Evolutionary conservation across 148 eudicot genomes (phyloP).

Genomic region (Dysphania ambrosioides): DNA sequence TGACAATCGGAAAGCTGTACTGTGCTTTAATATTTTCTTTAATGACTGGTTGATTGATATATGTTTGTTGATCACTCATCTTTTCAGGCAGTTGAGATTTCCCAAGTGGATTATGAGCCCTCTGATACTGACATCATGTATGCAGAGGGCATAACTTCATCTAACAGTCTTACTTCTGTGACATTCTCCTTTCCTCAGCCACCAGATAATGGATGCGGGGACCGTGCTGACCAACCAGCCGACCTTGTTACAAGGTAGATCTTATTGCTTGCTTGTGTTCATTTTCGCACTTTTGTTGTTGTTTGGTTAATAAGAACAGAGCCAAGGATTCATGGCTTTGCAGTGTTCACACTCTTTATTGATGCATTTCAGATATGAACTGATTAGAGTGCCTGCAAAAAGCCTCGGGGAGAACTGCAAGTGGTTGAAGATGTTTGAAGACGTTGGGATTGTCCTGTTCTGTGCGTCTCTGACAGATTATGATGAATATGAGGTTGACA

Average conservation of each 20-base stretch:
- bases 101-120: slow-evolving; percentile 61
- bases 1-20: neutral
- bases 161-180: slow-evolving; percentile 45
- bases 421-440: slow-evolving; percentile 85
- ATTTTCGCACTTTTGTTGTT: too few species aligned
- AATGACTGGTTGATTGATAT: neutral
- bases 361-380: slow-evolving; percentile 43
- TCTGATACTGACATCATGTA: slow-evolving; percentile 64
- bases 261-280: neutral
- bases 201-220: slow-evolving; percentile 33
- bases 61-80: slow-evolving; percentile 9
- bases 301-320: too few species aligned
- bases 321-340: neutral
- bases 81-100: slow-evolving; percentile 68
- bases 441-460: slow-evolving; percentile 46
- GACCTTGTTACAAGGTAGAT: slow-evolving; percentile 41
- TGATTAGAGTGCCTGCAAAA: slow-evolving; percentile 51
- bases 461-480: slow-evolving; percentile 60
- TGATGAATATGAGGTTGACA: slow-evolving; percentile 36
- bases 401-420: slow-evolving; percentile 74
- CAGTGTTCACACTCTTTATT: neutral
- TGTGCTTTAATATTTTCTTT: neutral
- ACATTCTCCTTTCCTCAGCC: slow-evolving; percentile 47
- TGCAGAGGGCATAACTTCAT: slow-evolving; percentile 56
- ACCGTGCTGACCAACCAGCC: slow-evolving; percentile 34